Evolutionary conservation across 78 protist species (phyloP).

Genomic region (Andalucia godoyi): DNA sequence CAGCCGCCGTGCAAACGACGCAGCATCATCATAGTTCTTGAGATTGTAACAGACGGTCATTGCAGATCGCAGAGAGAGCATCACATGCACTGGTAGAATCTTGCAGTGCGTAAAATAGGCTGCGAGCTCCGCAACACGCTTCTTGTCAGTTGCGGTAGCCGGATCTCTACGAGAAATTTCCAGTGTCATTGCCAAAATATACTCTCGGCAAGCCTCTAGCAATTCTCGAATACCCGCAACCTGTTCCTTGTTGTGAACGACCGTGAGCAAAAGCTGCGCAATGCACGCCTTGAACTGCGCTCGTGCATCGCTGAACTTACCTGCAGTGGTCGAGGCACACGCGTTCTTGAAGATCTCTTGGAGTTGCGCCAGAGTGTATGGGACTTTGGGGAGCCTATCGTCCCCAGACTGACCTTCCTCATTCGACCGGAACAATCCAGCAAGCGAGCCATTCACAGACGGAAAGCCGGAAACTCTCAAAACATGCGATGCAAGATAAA

Average conservation of each 20-base stretch:
- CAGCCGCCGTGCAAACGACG: slow-evolving; percentile 69
- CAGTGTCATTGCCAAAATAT: slow-evolving; percentile 65
- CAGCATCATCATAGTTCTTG: slow-evolving; percentile 52
- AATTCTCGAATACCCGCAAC: slow-evolving; percentile 48
- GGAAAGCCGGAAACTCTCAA: not conserved
- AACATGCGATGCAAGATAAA: slow-evolving; percentile 9
- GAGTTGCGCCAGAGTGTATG: slow-evolving; percentile 3
- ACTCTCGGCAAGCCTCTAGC: slow-evolving; percentile 73
- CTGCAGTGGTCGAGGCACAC: slow-evolving; percentile 50
- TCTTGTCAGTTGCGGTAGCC: not conserved
- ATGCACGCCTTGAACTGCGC: slow-evolving; percentile 30
- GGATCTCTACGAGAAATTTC: slow-evolving; percentile 50
- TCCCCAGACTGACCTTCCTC: not conserved
- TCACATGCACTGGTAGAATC: slow-evolving; percentile 64
- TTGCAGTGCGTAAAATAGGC: slow-evolving; percentile 92
- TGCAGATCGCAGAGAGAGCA: slow-evolving; percentile 62
- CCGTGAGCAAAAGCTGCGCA: slow-evolving; percentile 15
- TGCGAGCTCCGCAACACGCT: slow-evolving; percentile 66
- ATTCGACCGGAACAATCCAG: not conserved
- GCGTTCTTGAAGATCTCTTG: slow-evolving; percentile 27
- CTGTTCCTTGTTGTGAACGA: slow-evolving; percentile 29
- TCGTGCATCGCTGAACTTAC: slow-evolving; percentile 68
- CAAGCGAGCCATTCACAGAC: not conserved
- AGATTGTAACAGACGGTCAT: slow-evolving; percentile 49
- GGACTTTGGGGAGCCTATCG: not conserved